Conservation (phyloP, 768 basidiomycete species). For the Tephrocybe rancida region DNA sequence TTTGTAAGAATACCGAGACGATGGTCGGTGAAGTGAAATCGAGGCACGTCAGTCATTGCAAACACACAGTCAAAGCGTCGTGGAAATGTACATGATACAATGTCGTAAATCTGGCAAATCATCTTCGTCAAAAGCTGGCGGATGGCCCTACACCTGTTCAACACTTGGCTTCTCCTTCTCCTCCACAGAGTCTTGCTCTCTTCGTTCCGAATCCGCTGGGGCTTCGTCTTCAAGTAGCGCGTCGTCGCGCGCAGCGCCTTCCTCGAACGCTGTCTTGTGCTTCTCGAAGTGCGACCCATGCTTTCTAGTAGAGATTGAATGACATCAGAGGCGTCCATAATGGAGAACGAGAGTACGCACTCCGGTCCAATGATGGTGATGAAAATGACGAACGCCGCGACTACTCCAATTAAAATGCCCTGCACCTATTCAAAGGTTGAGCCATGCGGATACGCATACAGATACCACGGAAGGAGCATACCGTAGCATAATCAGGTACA, state of each 20-base stretch:
- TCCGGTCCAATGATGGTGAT: constrained; percentile 79
- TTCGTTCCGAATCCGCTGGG: not conserved
- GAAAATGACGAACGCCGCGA: constrained; percentile 76
- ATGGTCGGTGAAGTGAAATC: too few species aligned
- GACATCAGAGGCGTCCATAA: not conserved
- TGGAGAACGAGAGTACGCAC: constrained; percentile 39
- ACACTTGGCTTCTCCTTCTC: constrained; percentile 9
- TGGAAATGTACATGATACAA: not conserved
- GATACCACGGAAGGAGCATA: constrained; percentile 12
- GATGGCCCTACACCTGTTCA: not conserved
- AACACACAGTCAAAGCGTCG: not conserved
- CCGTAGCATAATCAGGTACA: constrained; percentile 68
- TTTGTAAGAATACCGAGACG: not conserved
- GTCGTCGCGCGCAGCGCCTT: constrained; percentile 61
- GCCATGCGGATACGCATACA: constrained; percentile 2
- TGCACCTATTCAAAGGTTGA: constrained; percentile 51
- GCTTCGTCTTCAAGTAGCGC: constrained; percentile 29
- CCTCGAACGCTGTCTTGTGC: constrained; percentile 76
- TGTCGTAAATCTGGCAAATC: not conserved
- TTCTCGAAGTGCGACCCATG: constrained; percentile 86
- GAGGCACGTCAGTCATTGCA: not conserved
- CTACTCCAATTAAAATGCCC: constrained; percentile 85
- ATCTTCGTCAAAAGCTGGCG: not conserved
- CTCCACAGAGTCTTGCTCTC: constrained; percentile 2
- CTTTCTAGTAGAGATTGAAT: constrained; percentile 40